phyloP scores from a whole-genome alignment of 805 yeast species.

The Maudiozyma barnettii region DNA sequence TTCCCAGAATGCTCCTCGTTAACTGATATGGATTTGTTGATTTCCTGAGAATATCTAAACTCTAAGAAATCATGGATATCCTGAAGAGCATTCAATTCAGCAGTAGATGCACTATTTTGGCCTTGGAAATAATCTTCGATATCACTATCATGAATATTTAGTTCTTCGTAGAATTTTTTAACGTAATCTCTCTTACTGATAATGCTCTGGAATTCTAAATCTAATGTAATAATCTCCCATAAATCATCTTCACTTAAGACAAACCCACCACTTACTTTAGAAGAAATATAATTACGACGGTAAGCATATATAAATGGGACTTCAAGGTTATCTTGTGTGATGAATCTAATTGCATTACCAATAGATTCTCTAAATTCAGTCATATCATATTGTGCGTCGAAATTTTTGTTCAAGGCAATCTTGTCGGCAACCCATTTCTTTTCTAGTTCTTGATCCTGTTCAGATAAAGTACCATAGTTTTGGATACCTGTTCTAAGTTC shows the following conservation, averaged over 20 bases:
- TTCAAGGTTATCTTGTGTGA: slow-evolving; percentile 71
- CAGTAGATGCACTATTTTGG: slow-evolving; percentile 47
- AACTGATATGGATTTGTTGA: slow-evolving; percentile 29
- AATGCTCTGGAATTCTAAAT: slow-evolving; percentile 79
- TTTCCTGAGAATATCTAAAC: slow-evolving; percentile 47
- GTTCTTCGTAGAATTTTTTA: slow-evolving; percentile 42
- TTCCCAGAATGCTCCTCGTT: slow-evolving; percentile 28
- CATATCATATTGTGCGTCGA: slow-evolving; percentile 29
- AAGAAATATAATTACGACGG: slow-evolving; percentile 71
- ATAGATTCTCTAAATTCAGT: slow-evolving; percentile 62
- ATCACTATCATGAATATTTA: slow-evolving; percentile 50
- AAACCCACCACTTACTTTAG: slow-evolving; percentile 35
- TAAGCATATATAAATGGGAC: slow-evolving; percentile 95
- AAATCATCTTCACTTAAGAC: slow-evolving; percentile 70
- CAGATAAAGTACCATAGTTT: slow-evolving; percentile 54
- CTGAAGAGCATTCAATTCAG: slow-evolving; percentile 54
- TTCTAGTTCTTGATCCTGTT: slow-evolving; percentile 61
- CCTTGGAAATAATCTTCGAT: slow-evolving; percentile 45
- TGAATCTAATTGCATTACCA: slow-evolving; percentile 56
- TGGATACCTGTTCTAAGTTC: slow-evolving; percentile 54
- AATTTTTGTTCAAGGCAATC: slow-evolving; percentile 47
- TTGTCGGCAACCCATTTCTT: slow-evolving; percentile 72
- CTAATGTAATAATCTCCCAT: slow-evolving; percentile 84
- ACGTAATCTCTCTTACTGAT: slow-evolving; percentile 63
- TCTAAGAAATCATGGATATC: slow-evolving; percentile 78